phyloP scores from a whole-genome alignment of 148 eudicot genomes.

The Vaccinium vitisidaea region DNA sequence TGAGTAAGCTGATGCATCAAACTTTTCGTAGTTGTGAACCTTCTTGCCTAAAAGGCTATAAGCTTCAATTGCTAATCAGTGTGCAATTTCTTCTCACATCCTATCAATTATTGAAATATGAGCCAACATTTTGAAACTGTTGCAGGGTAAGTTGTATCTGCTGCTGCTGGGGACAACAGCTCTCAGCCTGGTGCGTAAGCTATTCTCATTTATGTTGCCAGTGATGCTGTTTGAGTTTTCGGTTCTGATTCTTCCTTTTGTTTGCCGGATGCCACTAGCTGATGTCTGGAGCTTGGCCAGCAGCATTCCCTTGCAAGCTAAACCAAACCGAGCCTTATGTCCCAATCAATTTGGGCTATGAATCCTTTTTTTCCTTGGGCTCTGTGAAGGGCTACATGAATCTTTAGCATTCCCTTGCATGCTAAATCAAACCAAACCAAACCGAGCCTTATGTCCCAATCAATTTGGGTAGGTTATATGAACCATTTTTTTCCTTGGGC shows the following conservation, averaged over 20 bases:
- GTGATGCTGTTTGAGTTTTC: background rate
- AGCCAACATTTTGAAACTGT: constrained; percentile 6
- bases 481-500: too few species aligned
- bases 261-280: background rate
- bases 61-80: background rate
- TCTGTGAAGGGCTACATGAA: too few species aligned
- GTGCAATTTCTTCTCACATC: background rate
- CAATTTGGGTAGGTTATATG: too few species aligned
- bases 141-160: constrained; percentile 79
- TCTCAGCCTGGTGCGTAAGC: constrained; percentile 73
- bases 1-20: background rate
- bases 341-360: too few species aligned
- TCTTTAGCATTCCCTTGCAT: too few species aligned
- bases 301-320: background rate
- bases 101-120: constrained; percentile 5
- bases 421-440: too few species aligned
- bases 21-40: background rate
- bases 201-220: constrained; percentile 1
- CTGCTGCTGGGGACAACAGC: constrained; percentile 94
- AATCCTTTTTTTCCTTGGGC: too few species aligned
- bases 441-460: too few species aligned
- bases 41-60: background rate
- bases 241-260: background rate
- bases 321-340: background rate
- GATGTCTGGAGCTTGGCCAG: background rate